Conservation (phyloP, 805 yeast species). For the Candida sithepensis region DNA sequence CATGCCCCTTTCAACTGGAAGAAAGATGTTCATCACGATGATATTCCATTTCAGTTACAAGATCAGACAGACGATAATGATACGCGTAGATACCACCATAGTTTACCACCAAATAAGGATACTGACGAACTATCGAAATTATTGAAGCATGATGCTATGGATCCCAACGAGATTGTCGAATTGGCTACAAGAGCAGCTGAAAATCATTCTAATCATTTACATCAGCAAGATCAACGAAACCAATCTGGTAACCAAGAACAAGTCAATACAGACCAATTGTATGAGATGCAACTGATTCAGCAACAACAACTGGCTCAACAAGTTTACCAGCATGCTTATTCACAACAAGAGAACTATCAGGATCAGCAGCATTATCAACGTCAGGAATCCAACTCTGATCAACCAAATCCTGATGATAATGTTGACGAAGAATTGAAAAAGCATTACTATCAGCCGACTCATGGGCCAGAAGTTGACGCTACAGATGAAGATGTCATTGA, state of each 20-base stretch:
- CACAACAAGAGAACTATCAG: conserved; percentile 2
- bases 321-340: conserved; percentile 9
- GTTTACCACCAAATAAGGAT: conserved; percentile 13
- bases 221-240: conserved; percentile 4
- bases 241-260: conserved; percentile 1
- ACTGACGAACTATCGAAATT: conserved; percentile 20
- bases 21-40: conserved; percentile 17
- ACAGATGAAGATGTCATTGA: conserved; percentile 12
- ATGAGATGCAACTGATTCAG: conserved; percentile 18
- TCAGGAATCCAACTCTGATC: conserved; percentile 1
- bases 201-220: conserved; percentile 7
- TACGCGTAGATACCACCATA: conserved; percentile 8
- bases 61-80: conserved; percentile 9
- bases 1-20: conserved; percentile 38
- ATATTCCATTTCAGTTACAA: conserved; percentile 14
- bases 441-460: conserved; percentile 9
- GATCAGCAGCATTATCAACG: not conserved
- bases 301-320: conserved; percentile 17
- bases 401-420: conserved; percentile 15
- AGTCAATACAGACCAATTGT: conserved; percentile 12
- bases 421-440: conserved; percentile 22
- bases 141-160: conserved; percentile 19
- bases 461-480: not conserved
- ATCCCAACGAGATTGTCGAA: conserved; percentile 22
- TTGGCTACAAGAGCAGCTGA: conserved; percentile 24